Percentiles rank a stretch among this genome's conserved stretches.
These are phyloP conservation scores for Ormosia emarginata DNA, from an alignment of 306 rosid species.

Conservation along the genomic window DNA sequence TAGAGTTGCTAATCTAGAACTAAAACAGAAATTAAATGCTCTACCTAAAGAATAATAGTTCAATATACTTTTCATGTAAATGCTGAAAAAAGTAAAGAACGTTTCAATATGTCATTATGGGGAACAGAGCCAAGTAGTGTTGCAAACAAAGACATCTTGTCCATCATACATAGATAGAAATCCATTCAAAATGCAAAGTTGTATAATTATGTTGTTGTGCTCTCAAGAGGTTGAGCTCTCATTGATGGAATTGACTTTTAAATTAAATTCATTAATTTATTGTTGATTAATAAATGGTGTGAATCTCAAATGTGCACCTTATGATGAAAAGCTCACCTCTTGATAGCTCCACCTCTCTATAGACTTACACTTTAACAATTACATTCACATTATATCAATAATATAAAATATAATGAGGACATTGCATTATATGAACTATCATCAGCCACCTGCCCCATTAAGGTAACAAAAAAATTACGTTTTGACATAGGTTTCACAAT, in stretches of 20 bases:
- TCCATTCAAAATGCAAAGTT: not conserved
- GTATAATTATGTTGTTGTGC: not conserved
- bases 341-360: not conserved
- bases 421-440: not conserved
- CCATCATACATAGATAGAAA: not conserved
- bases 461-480: not conserved
- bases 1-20: not conserved
- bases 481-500: not conserved
- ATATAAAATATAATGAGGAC: not conserved
- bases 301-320: not conserved
- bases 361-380: not conserved
- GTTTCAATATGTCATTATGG: not conserved
- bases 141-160: not conserved
- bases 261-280: not conserved
- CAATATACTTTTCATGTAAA: not conserved
- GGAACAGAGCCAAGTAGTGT: not conserved
- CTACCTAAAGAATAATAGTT: not conserved
- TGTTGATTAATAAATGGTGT: conserved; percentile 4
- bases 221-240: not conserved
- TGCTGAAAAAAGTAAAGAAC: not conserved
- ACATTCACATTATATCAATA: not conserved
- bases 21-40: not conserved
- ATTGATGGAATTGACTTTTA: not conserved
- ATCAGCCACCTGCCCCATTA: not conserved
- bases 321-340: not conserved